These are phyloP conservation scores for Coprinellus micaceus DNA, from an alignment of 768 basidiomycete genomes.

Conservation along the genomic window DNA sequence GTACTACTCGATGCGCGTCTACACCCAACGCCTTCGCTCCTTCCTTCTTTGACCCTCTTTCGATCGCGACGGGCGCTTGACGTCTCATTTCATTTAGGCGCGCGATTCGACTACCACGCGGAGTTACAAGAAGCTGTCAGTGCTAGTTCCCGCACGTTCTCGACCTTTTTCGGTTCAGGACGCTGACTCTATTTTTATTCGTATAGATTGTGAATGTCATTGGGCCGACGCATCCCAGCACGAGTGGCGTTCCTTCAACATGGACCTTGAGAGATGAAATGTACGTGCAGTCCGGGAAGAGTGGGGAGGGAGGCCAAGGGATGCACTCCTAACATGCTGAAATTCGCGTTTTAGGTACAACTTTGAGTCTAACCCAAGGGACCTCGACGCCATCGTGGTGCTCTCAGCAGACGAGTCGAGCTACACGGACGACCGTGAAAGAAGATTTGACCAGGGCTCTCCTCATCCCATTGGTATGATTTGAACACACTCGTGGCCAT, in stretches of 20 bases:
- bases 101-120: conserved; percentile 72
- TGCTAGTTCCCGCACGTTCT: conserved; percentile 2
- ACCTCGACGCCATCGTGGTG: conserved; percentile 57
- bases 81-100: conserved; percentile 33
- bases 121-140: conserved; percentile 60
- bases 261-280: conserved; percentile 62
- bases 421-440: conserved; percentile 49
- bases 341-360: conserved; percentile 61
- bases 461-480: conserved; percentile 74
- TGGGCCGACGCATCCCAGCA: conserved; percentile 59
- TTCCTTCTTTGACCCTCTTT: too few relatives aligned
- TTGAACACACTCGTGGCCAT: neutral
- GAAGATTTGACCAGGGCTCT: conserved; percentile 59
- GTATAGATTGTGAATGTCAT: conserved; percentile 55
- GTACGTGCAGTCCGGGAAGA: conserved; percentile 39
- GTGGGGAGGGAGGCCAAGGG: too few relatives aligned
- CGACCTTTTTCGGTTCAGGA: neutral
- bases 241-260: conserved; percentile 43
- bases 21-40: too few relatives aligned
- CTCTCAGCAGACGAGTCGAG: conserved; percentile 64
- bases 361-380: conserved; percentile 68
- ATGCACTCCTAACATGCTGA: neutral
- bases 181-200: neutral
- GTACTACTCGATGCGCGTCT: conserved; percentile 10
- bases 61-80: too few relatives aligned